phyloP scores from a whole-genome alignment of 2,329 filamentous ascomycete species.

The Pseudogymnoascus sp. region DNA sequence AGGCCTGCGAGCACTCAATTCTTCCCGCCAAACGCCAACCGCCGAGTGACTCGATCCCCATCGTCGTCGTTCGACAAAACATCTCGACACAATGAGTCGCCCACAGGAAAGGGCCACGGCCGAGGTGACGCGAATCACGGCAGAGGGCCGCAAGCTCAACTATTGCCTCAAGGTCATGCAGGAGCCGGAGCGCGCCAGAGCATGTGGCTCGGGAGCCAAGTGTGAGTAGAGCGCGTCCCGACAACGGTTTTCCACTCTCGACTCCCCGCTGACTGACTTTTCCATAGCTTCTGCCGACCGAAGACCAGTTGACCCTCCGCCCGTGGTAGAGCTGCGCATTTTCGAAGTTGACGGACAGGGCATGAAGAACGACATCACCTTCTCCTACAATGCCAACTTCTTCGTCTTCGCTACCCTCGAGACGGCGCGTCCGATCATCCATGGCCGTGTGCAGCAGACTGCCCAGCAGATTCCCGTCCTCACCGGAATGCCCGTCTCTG shows the following conservation, averaged over 20 bases:
- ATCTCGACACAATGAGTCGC: not conserved
- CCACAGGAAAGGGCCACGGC: not conserved
- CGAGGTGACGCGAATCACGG: conserved; percentile 42
- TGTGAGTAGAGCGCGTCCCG: conserved; percentile 48
- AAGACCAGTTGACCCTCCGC: conserved; percentile 86
- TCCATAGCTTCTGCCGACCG: conserved; percentile 69
- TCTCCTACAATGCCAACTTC: conserved; percentile 92
- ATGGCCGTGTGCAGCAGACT: conserved; percentile 64
- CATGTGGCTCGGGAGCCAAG: conserved; percentile 91
- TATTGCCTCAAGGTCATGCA: conserved; percentile 84
- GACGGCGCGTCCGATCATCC: conserved; percentile 72
- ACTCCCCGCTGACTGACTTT: conserved; percentile 22
- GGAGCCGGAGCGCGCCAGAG: conserved; percentile 86
- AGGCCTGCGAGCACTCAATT: not conserved
- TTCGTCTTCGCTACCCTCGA: conserved; percentile 93
- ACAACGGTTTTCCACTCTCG: conserved; percentile 18
- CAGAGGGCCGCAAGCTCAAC: conserved; percentile 66
- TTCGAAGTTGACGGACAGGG: conserved; percentile 55
- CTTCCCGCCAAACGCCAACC: not conserved
- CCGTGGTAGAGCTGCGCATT: conserved; percentile 84
- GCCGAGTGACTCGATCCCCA: not conserved
- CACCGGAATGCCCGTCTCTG: conserved; percentile 88
- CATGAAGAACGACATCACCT: conserved; percentile 61
- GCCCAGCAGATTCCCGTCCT: conserved; percentile 71
- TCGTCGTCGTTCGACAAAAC: not conserved